These are phyloP conservation scores for Diaporthe sp. DNA, from an alignment of 2,329 filamentous ascomycete genomes.

Conservation along the genomic window DNA sequence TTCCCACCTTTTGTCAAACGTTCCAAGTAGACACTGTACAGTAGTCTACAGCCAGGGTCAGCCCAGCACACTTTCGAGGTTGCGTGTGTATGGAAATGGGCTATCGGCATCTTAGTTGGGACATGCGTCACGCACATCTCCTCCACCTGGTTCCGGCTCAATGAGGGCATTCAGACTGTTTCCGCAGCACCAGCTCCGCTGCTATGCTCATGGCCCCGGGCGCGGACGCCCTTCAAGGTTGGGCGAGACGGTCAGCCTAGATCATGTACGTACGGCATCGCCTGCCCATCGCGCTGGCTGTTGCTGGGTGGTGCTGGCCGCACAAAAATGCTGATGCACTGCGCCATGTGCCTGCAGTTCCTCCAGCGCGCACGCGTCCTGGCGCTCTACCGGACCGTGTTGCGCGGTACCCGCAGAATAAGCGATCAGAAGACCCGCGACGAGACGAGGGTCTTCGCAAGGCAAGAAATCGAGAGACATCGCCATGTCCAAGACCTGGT, in stretches of 20 bases:
- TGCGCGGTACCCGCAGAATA: constrained; percentile 67
- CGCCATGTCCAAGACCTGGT: constrained; percentile 68
- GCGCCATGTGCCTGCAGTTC: constrained; percentile 58
- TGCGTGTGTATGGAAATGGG: background rate
- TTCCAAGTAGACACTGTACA: background rate
- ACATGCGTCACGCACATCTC: background rate
- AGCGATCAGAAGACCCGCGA: constrained; percentile 61
- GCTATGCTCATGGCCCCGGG: constrained; percentile 52
- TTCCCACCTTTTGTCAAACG: background rate
- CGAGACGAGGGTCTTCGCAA: constrained; percentile 69
- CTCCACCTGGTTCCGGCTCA: background rate
- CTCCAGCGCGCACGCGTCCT: constrained; percentile 68
- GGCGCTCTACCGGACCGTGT: constrained; percentile 69
- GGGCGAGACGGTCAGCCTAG: constrained; percentile 64
- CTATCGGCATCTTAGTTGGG: background rate
- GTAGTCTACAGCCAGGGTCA: background rate
- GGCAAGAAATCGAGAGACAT: constrained; percentile 73
- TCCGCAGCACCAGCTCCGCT: constrained; percentile 47
- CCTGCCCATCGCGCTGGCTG: background rate
- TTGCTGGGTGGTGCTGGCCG: background rate
- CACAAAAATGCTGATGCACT: background rate
- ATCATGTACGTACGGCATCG: constrained; percentile 63
- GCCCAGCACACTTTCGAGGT: background rate
- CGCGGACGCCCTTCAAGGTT: constrained; percentile 50
- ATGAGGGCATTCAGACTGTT: constrained; percentile 42